These are phyloP conservation scores for Claviceps monticola DNA, from an alignment of 2,329 filamentous ascomycete species.

Conservation along the genomic window DNA sequence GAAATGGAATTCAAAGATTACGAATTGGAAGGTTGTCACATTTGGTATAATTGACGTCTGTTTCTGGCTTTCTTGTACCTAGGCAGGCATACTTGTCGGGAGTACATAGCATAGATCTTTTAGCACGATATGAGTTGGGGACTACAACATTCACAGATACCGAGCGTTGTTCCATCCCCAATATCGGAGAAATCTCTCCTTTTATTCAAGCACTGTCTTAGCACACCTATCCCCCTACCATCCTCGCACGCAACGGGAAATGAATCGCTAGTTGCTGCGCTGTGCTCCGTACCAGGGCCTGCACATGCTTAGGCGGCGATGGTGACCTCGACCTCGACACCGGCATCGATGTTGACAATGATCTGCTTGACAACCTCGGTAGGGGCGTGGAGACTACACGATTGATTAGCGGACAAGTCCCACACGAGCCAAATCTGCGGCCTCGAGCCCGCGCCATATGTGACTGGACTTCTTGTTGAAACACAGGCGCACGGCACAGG, in stretches of 20 bases:
- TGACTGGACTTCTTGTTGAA: neutral
- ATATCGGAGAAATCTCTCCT: neutral
- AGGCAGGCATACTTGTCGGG: too few species aligned
- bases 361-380: constrained; percentile 97
- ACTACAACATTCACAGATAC: neutral
- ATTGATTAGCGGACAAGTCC: neutral
- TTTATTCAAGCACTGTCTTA: constrained; percentile 4
- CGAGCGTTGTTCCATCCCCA: neutral
- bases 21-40: too few species aligned
- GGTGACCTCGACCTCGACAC: constrained; percentile 87
- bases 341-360: constrained; percentile 91
- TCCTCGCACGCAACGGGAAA: neutral
- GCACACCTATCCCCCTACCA: neutral
- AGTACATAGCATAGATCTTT: too few species aligned
- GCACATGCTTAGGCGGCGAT: constrained; percentile 56
- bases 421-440: neutral
- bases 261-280: neutral
- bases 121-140: too few species aligned
- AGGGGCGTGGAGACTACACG: constrained; percentile 71
- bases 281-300: neutral
- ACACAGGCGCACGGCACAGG: neutral
- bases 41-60: too few species aligned
- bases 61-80: too few species aligned
- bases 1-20: neutral
- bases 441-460: neutral